Evolutionary conservation across 2,329 filamentous ascomycete genomes (phyloP), one percentile per base, ranked within the genome.

Genomic region (Xylaria sp.): DNA sequence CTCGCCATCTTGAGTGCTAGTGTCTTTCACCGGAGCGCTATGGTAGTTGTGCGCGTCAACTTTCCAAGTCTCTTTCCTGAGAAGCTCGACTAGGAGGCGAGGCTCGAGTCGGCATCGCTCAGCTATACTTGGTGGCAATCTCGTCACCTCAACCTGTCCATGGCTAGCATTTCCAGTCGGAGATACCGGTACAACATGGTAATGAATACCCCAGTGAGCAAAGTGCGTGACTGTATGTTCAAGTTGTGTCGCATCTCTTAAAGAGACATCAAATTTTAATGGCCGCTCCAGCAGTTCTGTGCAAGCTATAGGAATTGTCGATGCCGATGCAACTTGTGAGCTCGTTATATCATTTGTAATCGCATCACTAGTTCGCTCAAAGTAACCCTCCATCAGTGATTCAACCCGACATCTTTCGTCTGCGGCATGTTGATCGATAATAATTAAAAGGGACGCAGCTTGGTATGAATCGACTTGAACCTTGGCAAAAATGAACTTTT

Each of bases 371-470:
- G 39, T 58, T 19, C 30, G 3, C 69, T 66, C 61, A 69, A 89
- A 89, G 64, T 88, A 89, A 5, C 71, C 72, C 0, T 73, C 73
- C 77, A 97, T 89, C 0, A 99, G 83, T 0, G 79, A 77, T 77
- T 99, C 96, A 0, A 98, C 86, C 1, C 90, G 89, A 70, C 92
- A 89, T 54, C 96, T 87, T 81, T 99, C 96, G 77, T 98, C 95
- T 2, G 94, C 96, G 0, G 96, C 96, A 77, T 99, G 96, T 76
- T 99, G 96, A 75, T 99, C 96, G 5, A 98, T 85, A 47, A 98
- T 83, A 0, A 97, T 85, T 4, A 98, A 81, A 1, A 89, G 30
- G 57, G 77, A 65, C 11, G 57, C 36, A 4, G 47, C 36, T 5
- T 48, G 17, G 47, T 67, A 47, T 24, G 67, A 48, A 27, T 24